Conservation (phyloP, 306 rosid genomes). For the Purshia tridentata region DNA sequence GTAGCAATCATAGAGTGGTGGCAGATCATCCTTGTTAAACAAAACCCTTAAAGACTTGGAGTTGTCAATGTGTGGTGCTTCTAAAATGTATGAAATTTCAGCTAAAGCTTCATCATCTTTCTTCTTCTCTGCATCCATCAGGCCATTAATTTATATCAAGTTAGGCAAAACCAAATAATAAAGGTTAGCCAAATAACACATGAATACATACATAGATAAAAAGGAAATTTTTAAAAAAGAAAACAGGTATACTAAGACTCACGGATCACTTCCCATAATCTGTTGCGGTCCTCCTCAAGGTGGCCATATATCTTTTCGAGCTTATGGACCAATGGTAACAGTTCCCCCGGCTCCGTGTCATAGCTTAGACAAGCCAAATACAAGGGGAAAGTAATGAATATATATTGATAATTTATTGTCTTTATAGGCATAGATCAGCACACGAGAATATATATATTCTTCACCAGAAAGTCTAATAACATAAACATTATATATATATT, state of each 20-base stretch:
- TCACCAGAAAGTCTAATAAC: too few species aligned
- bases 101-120: constrained; percentile 45
- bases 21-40: constrained; percentile 41
- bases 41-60: constrained; percentile 44
- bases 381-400: not conserved
- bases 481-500: too few species aligned
- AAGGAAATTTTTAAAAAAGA: too few species aligned
- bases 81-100: constrained; percentile 31
- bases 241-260: not conserved
- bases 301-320: constrained; percentile 47
- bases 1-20: constrained; percentile 50
- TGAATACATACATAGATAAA: too few species aligned
- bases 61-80: constrained; percentile 49
- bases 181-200: too few species aligned
- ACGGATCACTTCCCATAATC: not conserved
- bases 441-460: too few species aligned
- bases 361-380: constrained; percentile 34
- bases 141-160: not conserved
- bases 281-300: constrained; percentile 29
- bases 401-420: not conserved
- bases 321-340: constrained; percentile 62
- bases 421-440: too few species aligned
- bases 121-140: constrained; percentile 41
- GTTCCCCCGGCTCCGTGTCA: constrained; percentile 63
- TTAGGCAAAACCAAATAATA: too few species aligned